A percentile compares a stretch with the other conserved stretches of the same genome.
These are phyloP conservation scores for Clavaria fumosa DNA, from an alignment of 768 basidiomycete genomes.

Conservation along the genomic window DNA sequence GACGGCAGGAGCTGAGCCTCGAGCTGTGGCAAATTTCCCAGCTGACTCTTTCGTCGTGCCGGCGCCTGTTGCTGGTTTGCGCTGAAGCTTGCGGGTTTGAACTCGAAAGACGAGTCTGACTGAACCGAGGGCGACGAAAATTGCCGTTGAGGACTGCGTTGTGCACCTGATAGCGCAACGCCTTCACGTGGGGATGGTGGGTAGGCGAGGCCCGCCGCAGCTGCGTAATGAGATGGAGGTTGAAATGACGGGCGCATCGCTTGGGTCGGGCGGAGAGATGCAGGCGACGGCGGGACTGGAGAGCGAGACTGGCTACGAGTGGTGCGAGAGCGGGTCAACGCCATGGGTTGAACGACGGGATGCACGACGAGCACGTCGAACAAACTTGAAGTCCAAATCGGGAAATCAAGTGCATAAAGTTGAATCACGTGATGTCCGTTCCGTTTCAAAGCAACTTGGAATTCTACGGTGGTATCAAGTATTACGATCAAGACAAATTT, in stretches of 20 bases:
- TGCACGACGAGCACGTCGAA: no score
- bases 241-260: slow-evolving; percentile 18
- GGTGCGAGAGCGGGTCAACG: slow-evolving; percentile 12
- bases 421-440: no score
- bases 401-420: no score
- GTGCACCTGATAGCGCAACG: slow-evolving; percentile 5
- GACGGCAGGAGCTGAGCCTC: slow-evolving; percentile 56
- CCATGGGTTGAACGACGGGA: no score
- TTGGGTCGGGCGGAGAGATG: slow-evolving; percentile 20
- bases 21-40: slow-evolving; percentile 39
- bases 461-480: not conserved
- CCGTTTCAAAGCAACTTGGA: no score
- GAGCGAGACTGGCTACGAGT: slow-evolving; percentile 27
- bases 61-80: slow-evolving; percentile 6
- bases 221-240: slow-evolving; percentile 42
- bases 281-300: slow-evolving; percentile 21
- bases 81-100: slow-evolving; percentile 8
- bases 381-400: no score
- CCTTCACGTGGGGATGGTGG: slow-evolving; percentile 11
- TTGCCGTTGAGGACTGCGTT: slow-evolving; percentile 2
- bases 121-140: slow-evolving; percentile 11
- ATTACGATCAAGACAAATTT: not conserved
- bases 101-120: slow-evolving; percentile 22
- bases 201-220: slow-evolving; percentile 26
- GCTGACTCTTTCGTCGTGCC: slow-evolving; percentile 25